Conservation (phyloP, 2,329 filamentous ascomycete species). For the Ilyonectria robusta region DNA sequence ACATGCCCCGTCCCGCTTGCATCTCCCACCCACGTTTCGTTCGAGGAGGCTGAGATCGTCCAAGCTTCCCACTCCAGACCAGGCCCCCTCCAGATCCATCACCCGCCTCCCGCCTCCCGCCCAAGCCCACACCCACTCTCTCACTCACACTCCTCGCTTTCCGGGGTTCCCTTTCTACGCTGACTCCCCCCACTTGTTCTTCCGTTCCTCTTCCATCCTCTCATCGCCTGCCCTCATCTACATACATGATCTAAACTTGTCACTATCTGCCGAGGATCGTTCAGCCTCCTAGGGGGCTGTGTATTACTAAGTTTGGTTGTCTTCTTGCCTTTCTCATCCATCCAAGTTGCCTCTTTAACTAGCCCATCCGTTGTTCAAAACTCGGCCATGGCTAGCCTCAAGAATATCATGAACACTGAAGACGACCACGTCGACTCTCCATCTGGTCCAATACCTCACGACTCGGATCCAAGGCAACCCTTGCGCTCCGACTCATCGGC, state of each 20-base stretch:
- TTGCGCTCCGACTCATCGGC: conserved; percentile 52
- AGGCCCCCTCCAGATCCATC: conserved; percentile 35
- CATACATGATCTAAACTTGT: conserved; percentile 51
- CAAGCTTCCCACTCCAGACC: conserved; percentile 34
- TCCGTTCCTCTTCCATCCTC: conserved; percentile 44
- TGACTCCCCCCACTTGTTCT: conserved; percentile 45
- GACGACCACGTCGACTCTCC: conserved; percentile 61
- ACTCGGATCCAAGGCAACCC: conserved; percentile 54
- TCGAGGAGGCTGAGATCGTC: conserved; percentile 43
- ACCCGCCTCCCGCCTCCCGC: conserved; percentile 18
- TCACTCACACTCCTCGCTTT: conserved; percentile 28
- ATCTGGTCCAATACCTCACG: conserved; percentile 62
- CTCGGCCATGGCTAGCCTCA: conserved; percentile 67
- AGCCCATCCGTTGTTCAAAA: conserved; percentile 58
- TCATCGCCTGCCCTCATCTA: conserved; percentile 52
- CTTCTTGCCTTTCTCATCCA: conserved; percentile 47
- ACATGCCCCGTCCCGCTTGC: conserved; percentile 36
- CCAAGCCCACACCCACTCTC: conserved; percentile 21
- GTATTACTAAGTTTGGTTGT: conserved; percentile 61
- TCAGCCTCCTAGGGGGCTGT: conserved; percentile 61
- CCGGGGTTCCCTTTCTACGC: conserved; percentile 44
- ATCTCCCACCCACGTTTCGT: conserved; percentile 40
- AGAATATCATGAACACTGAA: conserved; percentile 70
- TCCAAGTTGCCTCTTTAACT: conserved; percentile 50
- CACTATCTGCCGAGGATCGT: conserved; percentile 45